Base-by-base conservation (phyloP, 306 rosid species). In the Myrica gale region DNA sequence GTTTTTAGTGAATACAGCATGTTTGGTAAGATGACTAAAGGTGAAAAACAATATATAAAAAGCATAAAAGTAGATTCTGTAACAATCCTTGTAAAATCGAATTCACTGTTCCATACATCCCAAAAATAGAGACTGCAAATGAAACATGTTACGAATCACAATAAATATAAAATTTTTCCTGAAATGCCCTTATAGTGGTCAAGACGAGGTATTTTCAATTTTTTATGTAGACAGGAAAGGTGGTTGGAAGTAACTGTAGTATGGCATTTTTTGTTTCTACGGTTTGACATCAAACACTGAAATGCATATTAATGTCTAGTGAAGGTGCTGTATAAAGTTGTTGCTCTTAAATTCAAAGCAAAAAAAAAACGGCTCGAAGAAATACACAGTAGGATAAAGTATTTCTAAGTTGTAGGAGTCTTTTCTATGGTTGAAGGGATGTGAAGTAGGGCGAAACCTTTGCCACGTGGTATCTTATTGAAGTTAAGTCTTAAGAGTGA, bases 401-500 rank as follows among this genome's bases (percentile, higher is more conserved):
- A 19, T 13, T 17, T 55, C 16, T 26, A 9, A 60, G 66, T 60
- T 10, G 8, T 15, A 60, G 13, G 41, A 60, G 26, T 23, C 7
- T 16, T 69, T 66, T 5, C 17, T 51, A 23, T 19, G 17, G 47
- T 19, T 37, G 43, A 54, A 26, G 44, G 20, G 12, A 78, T 37
- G 46, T 74, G 74, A 57, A 67, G 75, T 63, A 56, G 68, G 32
- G 66, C 13, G 75, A 62, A 54, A 95, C 99, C 99, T 84, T 89
- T 90, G 68, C 62, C 74, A 39, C 3, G 74, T 4, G 89, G 84
- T 76, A 92, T 90, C 76, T 79, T 86, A 20, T 86, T 43, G 43
- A 92, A 84, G 75, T 88, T 75, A 71, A 95, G 88, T 79, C 78
- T 83, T 9, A 92, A 92, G 79, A 74, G 97, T 92, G 54, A 92